A percentile compares a stretch with the other conserved stretches of the same genome.
Evolutionary conservation across 805 yeast genomes (phyloP).

Genomic region (Candida tammaniensis): DNA sequence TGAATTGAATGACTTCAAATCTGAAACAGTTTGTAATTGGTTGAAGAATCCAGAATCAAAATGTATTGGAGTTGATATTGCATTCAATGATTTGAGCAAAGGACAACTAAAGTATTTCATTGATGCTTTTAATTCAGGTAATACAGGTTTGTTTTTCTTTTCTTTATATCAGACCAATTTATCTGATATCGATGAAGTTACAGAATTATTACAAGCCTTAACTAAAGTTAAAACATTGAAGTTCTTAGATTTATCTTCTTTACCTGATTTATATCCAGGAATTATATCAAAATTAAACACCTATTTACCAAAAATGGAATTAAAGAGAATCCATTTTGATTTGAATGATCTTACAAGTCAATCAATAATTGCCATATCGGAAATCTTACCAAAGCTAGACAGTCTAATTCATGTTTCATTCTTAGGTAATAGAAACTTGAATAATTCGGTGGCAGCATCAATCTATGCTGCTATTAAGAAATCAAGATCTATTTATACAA

Average conservation of each 20-base stretch:
- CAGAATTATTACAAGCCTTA: constrained; percentile 34
- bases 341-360: constrained; percentile 47
- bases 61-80: constrained; percentile 56
- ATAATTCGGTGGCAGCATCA: constrained; percentile 43
- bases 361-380: constrained; percentile 47
- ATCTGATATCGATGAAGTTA: constrained; percentile 37
- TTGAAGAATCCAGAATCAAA: constrained; percentile 39
- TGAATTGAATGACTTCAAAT: constrained; percentile 42
- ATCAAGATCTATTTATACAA: constrained; percentile 45
- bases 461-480: constrained; percentile 49
- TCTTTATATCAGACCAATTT: constrained; percentile 52
- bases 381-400: constrained; percentile 46
- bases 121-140: constrained; percentile 33
- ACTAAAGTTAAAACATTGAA: constrained; percentile 39
- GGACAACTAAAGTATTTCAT: constrained; percentile 49
- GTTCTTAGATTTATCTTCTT: constrained; percentile 52
- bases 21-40: constrained; percentile 47
- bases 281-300: constrained; percentile 44
- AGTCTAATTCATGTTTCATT: constrained; percentile 52
- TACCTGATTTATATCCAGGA: constrained; percentile 51
- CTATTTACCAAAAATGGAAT: constrained; percentile 43
- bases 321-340: constrained; percentile 54
- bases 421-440: constrained; percentile 48
- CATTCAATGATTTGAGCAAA: constrained; percentile 48
- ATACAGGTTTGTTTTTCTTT: constrained; percentile 44